Evolutionary conservation across 768 basidiomycete genomes (phyloP).

Genomic region (Krasilnikovozyma curviuscula): DNA sequence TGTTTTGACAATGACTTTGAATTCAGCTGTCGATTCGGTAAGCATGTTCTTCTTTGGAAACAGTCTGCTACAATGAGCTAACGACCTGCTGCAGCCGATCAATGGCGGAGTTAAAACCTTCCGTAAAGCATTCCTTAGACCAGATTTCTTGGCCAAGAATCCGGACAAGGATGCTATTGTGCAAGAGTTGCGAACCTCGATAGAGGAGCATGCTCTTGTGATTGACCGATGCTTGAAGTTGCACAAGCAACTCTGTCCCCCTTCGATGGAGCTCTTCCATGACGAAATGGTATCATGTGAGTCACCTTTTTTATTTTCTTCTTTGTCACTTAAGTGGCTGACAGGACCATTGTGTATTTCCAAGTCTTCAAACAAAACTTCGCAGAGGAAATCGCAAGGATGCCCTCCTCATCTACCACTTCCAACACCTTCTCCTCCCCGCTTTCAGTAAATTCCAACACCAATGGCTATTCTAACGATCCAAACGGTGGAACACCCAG

Average conservation of each 20-base stretch:
- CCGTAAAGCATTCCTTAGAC: constrained; percentile 41
- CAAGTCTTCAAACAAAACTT: constrained; percentile 19
- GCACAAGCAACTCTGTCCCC: constrained; percentile 60
- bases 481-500: too few species aligned
- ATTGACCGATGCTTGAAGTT: constrained; percentile 69
- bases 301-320: neutral
- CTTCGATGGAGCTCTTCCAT: too few species aligned
- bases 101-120: neutral
- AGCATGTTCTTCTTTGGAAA: constrained; percentile 9
- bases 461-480: too few species aligned
- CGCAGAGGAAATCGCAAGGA: constrained; percentile 8
- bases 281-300: constrained; percentile 2
- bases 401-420: neutral
- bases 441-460: neutral
- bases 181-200: constrained; percentile 48
- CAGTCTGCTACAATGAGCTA: neutral
- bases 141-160: constrained; percentile 46
- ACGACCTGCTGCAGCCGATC: neutral
- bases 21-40: constrained; percentile 64
- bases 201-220: constrained; percentile 68
- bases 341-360: neutral
- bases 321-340: neutral
- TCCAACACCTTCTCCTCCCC: neutral
- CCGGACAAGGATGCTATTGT: constrained; percentile 52
- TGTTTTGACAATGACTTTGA: constrained; percentile 65